Conservation (phyloP, 108 stramenopile genomes). For the Conticribra weissflogii region DNA sequence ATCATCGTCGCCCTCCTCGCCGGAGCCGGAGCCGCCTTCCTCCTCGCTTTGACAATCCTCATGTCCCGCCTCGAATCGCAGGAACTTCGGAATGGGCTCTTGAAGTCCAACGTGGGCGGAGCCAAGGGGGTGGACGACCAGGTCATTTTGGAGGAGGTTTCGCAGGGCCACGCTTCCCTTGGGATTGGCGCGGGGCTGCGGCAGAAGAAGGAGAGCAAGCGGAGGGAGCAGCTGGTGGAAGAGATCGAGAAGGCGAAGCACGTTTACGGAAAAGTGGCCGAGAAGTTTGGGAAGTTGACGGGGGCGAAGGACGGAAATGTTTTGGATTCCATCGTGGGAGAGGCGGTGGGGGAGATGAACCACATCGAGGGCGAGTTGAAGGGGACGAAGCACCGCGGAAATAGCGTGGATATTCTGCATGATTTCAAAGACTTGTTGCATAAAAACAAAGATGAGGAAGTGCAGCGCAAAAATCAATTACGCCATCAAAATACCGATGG, state of each 20-base stretch:
- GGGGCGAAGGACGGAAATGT: conserved; percentile 9
- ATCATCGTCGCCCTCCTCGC: conserved; percentile 42
- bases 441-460: conserved; percentile 6
- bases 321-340: conserved; percentile 20
- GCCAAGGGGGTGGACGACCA: conserved; percentile 35
- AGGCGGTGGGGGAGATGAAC: conserved; percentile 23
- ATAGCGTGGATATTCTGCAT: conserved; percentile 19
- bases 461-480: conserved; percentile 1
- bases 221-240: conserved; percentile 13
- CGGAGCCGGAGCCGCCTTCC: conserved; percentile 48
- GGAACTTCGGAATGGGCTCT: conserved; percentile 19
- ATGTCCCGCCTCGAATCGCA: conserved; percentile 38
- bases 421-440: conserved; percentile 25
- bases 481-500: not conserved
- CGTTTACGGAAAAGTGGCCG: conserved; percentile 4
- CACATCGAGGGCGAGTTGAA: conserved; percentile 26
- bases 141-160: conserved; percentile 30
- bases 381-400: conserved; percentile 20
- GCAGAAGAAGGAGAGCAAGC: conserved; percentile 12
- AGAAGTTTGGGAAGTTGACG: conserved; percentile 13
- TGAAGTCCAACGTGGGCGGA: conserved; percentile 25
- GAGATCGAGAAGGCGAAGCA: conserved; percentile 22
- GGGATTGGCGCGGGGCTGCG: conserved; percentile 4
- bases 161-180: conserved; percentile 33
- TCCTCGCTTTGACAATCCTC: conserved; percentile 31